Percentiles rank a stretch among this genome's conserved stretches.
Conservation (phyloP, 2,329 filamentous ascomycete genomes). For the Ramularia collo-cygni region DNA sequence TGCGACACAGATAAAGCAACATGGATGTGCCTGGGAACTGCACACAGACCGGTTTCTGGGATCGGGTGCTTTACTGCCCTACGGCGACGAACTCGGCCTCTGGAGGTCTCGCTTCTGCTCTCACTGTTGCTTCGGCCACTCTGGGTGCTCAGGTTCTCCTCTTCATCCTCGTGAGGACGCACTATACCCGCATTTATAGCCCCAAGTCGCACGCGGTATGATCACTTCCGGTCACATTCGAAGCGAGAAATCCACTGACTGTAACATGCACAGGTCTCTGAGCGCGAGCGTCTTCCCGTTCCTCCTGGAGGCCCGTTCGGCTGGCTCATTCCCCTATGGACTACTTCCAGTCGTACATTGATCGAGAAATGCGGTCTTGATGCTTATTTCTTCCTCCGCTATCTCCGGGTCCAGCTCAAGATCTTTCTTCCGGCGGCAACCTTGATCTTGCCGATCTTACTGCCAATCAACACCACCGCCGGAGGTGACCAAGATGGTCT, state of each 20-base stretch:
- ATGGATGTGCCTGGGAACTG: conserved; percentile 17
- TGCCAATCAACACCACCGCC: conserved; percentile 79
- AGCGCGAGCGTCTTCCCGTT: conserved; percentile 72
- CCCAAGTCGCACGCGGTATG: conserved; percentile 69
- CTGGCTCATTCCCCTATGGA: conserved; percentile 56
- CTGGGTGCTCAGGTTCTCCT: conserved; percentile 48
- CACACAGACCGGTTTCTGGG: no score
- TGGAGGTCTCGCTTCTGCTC: no score
- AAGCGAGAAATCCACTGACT: no score
- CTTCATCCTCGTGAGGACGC: conserved; percentile 73
- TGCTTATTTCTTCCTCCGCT: conserved; percentile 95
- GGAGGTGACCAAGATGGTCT: conserved; percentile 53
- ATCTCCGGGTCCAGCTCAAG: conserved; percentile 75
- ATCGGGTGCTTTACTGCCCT: no score
- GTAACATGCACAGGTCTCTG: conserved; percentile 51
- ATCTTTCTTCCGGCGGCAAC: conserved; percentile 81
- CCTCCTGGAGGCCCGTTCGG: conserved; percentile 54
- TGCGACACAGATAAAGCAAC: conserved; percentile 10
- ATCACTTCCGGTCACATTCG: no score
- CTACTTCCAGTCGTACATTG: conserved; percentile 68
- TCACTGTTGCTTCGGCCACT: conserved; percentile 29
- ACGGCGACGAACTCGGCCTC: conserved; percentile 22
- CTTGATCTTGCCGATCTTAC: conserved; percentile 73
- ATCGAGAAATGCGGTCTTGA: conserved; percentile 95
- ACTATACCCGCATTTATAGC: conserved; percentile 77